Evolutionary conservation across 1,139 yeast species (phyloP), one percentile per base, ranked within the genome.

Genomic region (Lizanozyma gosingica): DNA sequence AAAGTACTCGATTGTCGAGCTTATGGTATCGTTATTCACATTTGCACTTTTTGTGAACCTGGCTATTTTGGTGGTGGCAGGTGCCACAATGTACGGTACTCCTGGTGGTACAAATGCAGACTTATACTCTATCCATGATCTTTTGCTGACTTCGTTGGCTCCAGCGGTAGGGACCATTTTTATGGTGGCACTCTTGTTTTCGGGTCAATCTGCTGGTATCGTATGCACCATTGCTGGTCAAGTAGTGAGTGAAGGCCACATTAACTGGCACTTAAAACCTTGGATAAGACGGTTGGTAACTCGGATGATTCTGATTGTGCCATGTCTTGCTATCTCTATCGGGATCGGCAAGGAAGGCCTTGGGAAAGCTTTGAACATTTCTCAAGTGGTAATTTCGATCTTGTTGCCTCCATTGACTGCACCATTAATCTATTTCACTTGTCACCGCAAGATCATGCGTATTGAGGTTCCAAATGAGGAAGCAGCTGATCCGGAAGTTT

Each of bases 141-240:
- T 84, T 52, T 64, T 85, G 33, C 66, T 76, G 1, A 52, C 56
- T 34, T 71, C 74, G 39, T 64, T 85, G 33, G 77, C 87, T 1
- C 86, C 86, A 3, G 80, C 74, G 2, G 90, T 83, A 1, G 94
- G 94, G 27, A 79, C 86, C 0, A 63, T 84, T 0, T 84, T 85
- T 60, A 83, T 83, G 76, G 61, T 83, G 37, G 92, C 94, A 0
- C 64, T 85, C 48, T 62, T 85, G 33, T 73, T 80, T 49, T 78
- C 86, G 44, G 95, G 94, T 8, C 86, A 83, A 53, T 78, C 86
- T 45, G 90, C 95, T 0, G 94, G 94, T 38, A 80, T 85, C 43
- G 90, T 85, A 1, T 85, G 94, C 56, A 85, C 95, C 0, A 81
- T 85, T 60, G 86, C 94, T 0, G 94, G 94, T 8, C 94, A 85